phyloP scores from a whole-genome alignment of 1,284 basidiomycete species.

The Cutaneotrichosporon sp. region DNA sequence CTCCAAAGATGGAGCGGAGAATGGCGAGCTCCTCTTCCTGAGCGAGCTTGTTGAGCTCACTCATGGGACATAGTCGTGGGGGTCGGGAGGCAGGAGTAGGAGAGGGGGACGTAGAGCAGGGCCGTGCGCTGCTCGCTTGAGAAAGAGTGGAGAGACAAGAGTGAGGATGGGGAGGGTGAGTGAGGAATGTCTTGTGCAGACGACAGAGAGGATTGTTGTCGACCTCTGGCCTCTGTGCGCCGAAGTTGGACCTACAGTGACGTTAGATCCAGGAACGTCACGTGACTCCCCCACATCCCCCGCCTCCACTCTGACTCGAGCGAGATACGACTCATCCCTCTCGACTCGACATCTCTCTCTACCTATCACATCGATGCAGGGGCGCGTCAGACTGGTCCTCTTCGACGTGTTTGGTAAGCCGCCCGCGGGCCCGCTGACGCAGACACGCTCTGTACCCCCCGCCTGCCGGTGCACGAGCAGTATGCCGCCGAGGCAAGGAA shows the following conservation, averaged over 20 bases:
- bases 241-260: background rate
- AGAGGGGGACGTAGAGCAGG: slow-evolving; percentile 4
- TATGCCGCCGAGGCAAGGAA: slow-evolving; percentile 50
- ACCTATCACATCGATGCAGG: slow-evolving; percentile 5
- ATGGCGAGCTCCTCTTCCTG: slow-evolving; percentile 51
- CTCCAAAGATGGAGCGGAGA: slow-evolving; percentile 48
- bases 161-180: background rate
- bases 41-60: slow-evolving; percentile 42
- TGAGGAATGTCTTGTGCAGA: background rate
- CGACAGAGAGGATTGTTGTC: slow-evolving; percentile 4
- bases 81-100: background rate
- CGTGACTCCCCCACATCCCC: background rate
- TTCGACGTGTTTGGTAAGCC: slow-evolving; percentile 52
- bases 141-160: background rate
- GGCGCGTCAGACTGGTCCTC: slow-evolving; percentile 48
- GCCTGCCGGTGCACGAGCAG: slow-evolving; percentile 51
- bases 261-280: background rate
- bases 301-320: background rate
- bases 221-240: no score
- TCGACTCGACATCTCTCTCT: background rate
- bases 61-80: slow-evolving; percentile 36
- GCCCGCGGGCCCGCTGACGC: background rate
- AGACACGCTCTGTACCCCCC: slow-evolving; percentile 54
- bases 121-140: slow-evolving; percentile 8
- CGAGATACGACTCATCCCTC: background rate